A percentile compares a stretch with the other conserved stretches of the same genome.
These are phyloP conservation scores for Epithele typhae DNA, from an alignment of 768 basidiomycete genomes.

Conservation along the genomic window DNA sequence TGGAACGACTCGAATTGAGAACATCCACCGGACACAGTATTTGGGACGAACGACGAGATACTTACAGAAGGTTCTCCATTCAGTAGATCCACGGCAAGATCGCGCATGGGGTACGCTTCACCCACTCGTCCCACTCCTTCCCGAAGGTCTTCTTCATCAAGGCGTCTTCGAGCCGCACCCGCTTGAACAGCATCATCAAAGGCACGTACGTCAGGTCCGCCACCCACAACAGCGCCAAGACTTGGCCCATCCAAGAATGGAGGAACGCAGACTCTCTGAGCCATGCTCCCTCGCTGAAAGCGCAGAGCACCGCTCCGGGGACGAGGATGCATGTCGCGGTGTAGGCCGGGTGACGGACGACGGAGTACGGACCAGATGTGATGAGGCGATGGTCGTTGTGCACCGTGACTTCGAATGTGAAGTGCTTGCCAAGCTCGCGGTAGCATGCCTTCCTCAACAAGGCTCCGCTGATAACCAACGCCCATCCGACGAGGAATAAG, in stretches of 20 bases:
- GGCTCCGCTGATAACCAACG: constrained; percentile 9
- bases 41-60: too few relatives aligned
- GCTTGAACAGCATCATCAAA: constrained; percentile 2
- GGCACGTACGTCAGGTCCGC: constrained; percentile 6
- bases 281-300: constrained; percentile 15
- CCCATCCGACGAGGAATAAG: constrained; percentile 12
- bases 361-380: constrained; percentile 25
- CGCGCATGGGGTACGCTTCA: constrained; percentile 13
- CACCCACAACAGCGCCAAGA: constrained; percentile 2
- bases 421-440: constrained; percentile 22
- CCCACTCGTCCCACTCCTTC: constrained; percentile 19
- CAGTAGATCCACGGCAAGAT: constrained; percentile 13
- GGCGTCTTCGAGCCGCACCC: constrained; percentile 14
- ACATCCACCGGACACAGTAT: too few relatives aligned
- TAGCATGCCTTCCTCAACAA: constrained; percentile 17
- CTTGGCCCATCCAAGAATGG: constrained; percentile 5
- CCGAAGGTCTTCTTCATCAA: constrained; percentile 16
- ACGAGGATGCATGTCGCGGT: constrained; percentile 8
- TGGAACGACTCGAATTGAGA: too few relatives aligned
- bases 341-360: constrained; percentile 28
- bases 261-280: constrained; percentile 12
- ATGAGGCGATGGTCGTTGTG: constrained; percentile 23
- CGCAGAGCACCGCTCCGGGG: constrained; percentile 6
- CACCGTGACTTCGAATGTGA: constrained; percentile 27
- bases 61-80: too few relatives aligned